Percentiles rank a stretch among this genome's conserved stretches.
These are phyloP conservation scores for Aquilaria malaccensis DNA, from an alignment of 345 rosid species.

Conservation along the genomic window DNA sequence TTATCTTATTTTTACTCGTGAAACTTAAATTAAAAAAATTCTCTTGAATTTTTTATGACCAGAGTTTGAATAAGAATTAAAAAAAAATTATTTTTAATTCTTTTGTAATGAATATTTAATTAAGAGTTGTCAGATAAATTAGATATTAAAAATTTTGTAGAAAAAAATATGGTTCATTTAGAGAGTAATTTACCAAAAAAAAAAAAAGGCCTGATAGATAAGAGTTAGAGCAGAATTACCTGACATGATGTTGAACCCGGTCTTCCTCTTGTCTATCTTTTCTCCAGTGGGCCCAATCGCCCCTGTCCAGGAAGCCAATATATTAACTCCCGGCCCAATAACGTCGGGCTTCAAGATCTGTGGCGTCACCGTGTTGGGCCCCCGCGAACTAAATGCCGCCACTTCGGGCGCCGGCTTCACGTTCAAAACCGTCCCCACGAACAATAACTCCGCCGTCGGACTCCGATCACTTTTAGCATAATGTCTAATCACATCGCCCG, in stretches of 20 bases:
- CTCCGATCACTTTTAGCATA: constrained; percentile 28
- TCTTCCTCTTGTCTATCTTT: constrained; percentile 46
- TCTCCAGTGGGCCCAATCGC: constrained; percentile 59
- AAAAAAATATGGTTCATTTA: too few relatives aligned
- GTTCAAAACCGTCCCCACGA: constrained; percentile 59
- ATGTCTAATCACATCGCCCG: constrained; percentile 43
- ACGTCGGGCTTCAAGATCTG: constrained; percentile 77
- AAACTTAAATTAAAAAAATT: too few relatives aligned
- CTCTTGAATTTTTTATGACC: too few relatives aligned
- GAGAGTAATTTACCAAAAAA: background rate
- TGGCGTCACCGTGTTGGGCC: constrained; percentile 63
- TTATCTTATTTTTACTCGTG: too few relatives aligned
- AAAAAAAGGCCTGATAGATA: constrained; percentile 3
- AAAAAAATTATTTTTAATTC: too few relatives aligned
- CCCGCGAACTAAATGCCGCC: constrained; percentile 78
- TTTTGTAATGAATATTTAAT: too few relatives aligned
- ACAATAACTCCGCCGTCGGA: constrained; percentile 47
- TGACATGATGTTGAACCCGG: constrained; percentile 66
- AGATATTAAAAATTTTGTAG: background rate
- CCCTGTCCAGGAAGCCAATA: constrained; percentile 71
- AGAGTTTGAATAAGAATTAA: too few relatives aligned
- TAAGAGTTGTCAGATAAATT: background rate
- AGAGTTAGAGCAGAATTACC: constrained; percentile 28
- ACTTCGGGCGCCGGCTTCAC: constrained; percentile 69
- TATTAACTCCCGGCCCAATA: constrained; percentile 79